Base-by-base conservation (phyloP, 352 stramenopile species). In the Globisporangium cystogenes region DNA sequence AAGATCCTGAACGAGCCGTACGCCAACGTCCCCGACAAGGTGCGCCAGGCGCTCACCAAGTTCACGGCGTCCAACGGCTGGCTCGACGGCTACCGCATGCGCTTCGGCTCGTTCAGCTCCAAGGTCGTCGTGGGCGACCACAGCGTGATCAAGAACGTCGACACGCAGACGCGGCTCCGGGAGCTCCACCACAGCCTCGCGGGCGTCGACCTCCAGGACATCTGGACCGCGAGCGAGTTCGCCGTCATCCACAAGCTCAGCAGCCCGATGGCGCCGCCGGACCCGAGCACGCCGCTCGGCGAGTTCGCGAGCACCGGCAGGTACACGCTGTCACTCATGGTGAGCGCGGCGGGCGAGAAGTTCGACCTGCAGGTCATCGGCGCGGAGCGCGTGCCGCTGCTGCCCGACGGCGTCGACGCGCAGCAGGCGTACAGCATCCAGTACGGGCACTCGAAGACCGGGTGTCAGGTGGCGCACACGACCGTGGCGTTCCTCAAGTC, bases 281-380 rank as follows among this genome's bases (percentile, higher is more conserved):
- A 27, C 8, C 11, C 40, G 40, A 39, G 33, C 14, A 4, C 27
- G 40, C 7, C 40, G 10, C 11, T 3, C 24, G 27, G 26, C 24
- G 48, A 59, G 29, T 33, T n/a, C 12, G 48, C 21, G 11, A 58
- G 59, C 21, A 68, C 57, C 15, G 79, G 79, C 1, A 61, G 76
- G 23, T 87, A 82, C 60, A 93, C 80, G 0, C 76, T 87, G 15
- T 82, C 80, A 39, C 67, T 93, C n/a, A 81, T 91, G 60, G 70
- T 87, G 36, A 93, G 72, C 45, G 82, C 82, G 1, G 80, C 68
- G 8, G 82, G 82, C 40, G 82, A 93, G 57, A 82, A 72, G 48
- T 88, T 89, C 40, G 78, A 93, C 62, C 66, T 93, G 65, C 82
- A 93, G 53, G 80, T 93, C 3, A 87, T 93, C 51, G 82, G 82